Percentiles rank a stretch among this genome's conserved stretches.
Conservation (phyloP, 148 eudicot genomes). For the Camellia sinensis region DNA sequence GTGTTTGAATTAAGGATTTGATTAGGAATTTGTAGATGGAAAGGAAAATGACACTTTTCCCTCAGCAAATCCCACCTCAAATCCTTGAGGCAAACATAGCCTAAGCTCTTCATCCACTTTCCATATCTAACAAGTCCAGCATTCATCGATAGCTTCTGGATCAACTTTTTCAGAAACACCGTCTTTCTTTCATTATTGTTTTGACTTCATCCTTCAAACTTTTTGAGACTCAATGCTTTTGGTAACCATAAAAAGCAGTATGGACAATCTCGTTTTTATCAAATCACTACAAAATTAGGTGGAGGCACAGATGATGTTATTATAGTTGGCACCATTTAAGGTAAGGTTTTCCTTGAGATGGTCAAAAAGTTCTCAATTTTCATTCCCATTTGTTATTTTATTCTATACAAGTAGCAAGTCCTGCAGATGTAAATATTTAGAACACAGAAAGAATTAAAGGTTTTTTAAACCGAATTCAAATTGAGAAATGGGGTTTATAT, state of each 20-base stretch:
- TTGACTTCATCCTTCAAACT: slow-evolving; percentile 5
- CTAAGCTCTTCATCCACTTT: background rate
- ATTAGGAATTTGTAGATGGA: too few relatives aligned
- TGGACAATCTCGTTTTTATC: background rate
- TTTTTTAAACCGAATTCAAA: too few relatives aligned
- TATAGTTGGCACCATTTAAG: background rate
- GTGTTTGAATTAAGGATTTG: too few relatives aligned
- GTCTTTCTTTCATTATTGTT: background rate
- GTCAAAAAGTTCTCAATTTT: background rate
- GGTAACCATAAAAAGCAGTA: background rate
- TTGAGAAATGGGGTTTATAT: too few relatives aligned
- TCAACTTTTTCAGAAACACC: background rate
- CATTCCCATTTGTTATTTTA: background rate
- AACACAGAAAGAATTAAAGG: too few relatives aligned
- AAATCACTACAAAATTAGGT: background rate
- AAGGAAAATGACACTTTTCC: too few relatives aligned
- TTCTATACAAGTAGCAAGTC: too few relatives aligned
- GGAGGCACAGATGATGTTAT: background rate
- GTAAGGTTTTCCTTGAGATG: background rate
- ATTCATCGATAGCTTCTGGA: background rate
- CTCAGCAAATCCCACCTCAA: too few relatives aligned
- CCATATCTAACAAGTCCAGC: background rate
- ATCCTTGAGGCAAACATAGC: too few relatives aligned
- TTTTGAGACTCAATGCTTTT: background rate
- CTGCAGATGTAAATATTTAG: too few relatives aligned